phyloP scores from a whole-genome alignment of 306 rosid species.

The Inga oerstediana region DNA sequence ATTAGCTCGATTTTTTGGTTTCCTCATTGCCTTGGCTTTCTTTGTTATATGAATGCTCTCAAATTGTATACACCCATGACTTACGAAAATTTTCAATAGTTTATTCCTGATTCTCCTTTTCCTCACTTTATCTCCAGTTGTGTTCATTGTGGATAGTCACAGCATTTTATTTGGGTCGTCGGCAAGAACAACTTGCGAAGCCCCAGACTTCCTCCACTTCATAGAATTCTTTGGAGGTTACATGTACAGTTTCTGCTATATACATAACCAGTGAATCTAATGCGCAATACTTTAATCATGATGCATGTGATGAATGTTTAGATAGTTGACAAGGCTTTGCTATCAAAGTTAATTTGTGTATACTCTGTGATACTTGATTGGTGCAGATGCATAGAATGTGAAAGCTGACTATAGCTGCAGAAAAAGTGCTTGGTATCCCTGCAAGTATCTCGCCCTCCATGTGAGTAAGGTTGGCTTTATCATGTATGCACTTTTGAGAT shows the following conservation, averaged over 20 bases:
- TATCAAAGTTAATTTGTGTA: slow-evolving; percentile 7
- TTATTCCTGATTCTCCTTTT: neutral
- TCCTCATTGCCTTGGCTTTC: neutral
- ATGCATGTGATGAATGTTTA: neutral
- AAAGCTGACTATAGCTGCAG: neutral
- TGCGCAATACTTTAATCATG: slow-evolving; percentile 6
- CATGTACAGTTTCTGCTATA: slow-evolving; percentile 8
- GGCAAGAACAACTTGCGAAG: slow-evolving; percentile 71
- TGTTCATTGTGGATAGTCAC: slow-evolving; percentile 75
- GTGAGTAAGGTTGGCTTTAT: slow-evolving; percentile 26
- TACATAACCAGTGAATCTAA: slow-evolving; percentile 21
- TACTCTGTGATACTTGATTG: slow-evolving; percentile 22
- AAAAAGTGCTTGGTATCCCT: slow-evolving; percentile 4
- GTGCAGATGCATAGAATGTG: slow-evolving; percentile 12
- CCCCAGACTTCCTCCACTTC: slow-evolving; percentile 39
- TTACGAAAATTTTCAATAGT: neutral
- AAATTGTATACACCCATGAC: neutral
- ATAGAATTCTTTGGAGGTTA: slow-evolving; percentile 28
- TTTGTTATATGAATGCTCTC: neutral
- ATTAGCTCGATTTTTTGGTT: neutral
- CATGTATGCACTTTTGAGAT: neutral
- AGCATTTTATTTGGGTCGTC: slow-evolving; percentile 80
- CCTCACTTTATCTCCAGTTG: slow-evolving; percentile 52
- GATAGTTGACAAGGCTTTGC: slow-evolving; percentile 17
- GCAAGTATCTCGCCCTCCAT: slow-evolving; percentile 21